Percentiles rank a stretch among this genome's conserved stretches.
Conservation (phyloP, 192 early-diverging fungal species). For the Geranomyces michiganensis region DNA sequence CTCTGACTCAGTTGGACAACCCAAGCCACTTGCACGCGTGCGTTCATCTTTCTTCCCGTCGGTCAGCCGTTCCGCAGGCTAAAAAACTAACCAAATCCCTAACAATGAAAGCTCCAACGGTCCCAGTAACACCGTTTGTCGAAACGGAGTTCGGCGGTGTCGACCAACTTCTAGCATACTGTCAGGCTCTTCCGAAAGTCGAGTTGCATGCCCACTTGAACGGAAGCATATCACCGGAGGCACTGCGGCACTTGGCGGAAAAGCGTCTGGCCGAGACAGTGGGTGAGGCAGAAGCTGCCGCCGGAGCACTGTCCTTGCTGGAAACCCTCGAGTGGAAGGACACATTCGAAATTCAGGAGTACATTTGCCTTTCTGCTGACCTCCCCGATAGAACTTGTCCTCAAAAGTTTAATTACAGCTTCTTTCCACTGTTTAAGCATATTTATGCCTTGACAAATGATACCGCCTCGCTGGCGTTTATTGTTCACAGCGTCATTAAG, state of each 20-base stretch:
- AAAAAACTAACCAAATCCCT: too few relatives aligned
- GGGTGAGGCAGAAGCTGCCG: not conserved
- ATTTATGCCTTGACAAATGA: conserved; percentile 63
- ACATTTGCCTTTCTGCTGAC: too few relatives aligned
- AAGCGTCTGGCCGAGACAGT: not conserved
- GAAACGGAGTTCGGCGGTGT: not conserved
- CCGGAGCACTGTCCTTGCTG: not conserved
- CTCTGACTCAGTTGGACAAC: too few relatives aligned
- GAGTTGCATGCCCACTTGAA: conserved; percentile 70
- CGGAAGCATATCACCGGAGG: conserved; percentile 34
- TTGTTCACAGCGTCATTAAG: conserved; percentile 46
- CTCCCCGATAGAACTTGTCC: too few relatives aligned
- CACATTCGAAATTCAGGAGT: not conserved
- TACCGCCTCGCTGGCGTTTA: conserved; percentile 40
- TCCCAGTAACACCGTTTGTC: not conserved
- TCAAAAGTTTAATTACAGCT: conserved; percentile 29
- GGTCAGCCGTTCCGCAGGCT: too few relatives aligned
- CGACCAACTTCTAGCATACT: not conserved
- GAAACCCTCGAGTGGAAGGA: conserved; percentile 12
- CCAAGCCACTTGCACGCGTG: too few relatives aligned
- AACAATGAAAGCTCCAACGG: not conserved
- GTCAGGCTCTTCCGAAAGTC: conserved; percentile 6
- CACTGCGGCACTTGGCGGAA: not conserved
- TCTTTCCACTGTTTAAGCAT: conserved; percentile 60
- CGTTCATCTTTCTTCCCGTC: too few relatives aligned